Base-by-base conservation (phyloP, 352 stramenopile genomes). In the Pseudoperonospora humuli region DNA sequence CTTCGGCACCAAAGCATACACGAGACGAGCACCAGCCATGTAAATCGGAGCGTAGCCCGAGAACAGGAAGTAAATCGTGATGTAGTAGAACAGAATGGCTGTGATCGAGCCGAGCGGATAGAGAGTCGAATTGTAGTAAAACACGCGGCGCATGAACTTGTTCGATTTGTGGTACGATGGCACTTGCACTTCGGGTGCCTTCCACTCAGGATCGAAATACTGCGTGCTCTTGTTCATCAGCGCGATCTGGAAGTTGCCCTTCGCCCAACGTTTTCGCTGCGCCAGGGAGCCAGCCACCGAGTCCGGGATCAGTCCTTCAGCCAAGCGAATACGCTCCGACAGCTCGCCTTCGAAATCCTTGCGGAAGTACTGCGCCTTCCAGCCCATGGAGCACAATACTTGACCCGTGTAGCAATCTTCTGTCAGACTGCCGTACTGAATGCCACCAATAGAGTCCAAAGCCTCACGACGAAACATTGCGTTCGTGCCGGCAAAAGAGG, bases 341-440 rank as follows among this genome's bases (percentile, higher is more conserved):
- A 50, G 59, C 34, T 92, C 76, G 8, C 79, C 79, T 56, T 89
- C 79, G 23, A 92, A 86, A 57, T 92, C 79, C 68, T 92, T 92
- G 36, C 79, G 79, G 67, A 88, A 92, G 62, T 89, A 92, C 41
- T 86, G 61, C 27, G 61, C 79, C 57, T 89, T 92, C 79, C 79
- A 92, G 29, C 79, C 79, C 76, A 85, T 85, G 6, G 61, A 54
- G 38, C 76, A 86, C 37, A 92, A 59, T 33, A 77, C 65, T 59
- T 89, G 69, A 2, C 79, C 79, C 14, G 79, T 92, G 68, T 86
- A 92, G 38, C 65, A 81, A 60, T 94, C 78, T 46, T 94, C 83
- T 9, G 83, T 94, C 45, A 94, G 57, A 70, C 62, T 85, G 41
- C 83, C 83, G 51, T 89, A 89, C 55, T 90, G 78, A 35, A 94